Base-by-base conservation (phyloP, 371 early-diverging fungal species). In the Mortierella sp. region DNA sequence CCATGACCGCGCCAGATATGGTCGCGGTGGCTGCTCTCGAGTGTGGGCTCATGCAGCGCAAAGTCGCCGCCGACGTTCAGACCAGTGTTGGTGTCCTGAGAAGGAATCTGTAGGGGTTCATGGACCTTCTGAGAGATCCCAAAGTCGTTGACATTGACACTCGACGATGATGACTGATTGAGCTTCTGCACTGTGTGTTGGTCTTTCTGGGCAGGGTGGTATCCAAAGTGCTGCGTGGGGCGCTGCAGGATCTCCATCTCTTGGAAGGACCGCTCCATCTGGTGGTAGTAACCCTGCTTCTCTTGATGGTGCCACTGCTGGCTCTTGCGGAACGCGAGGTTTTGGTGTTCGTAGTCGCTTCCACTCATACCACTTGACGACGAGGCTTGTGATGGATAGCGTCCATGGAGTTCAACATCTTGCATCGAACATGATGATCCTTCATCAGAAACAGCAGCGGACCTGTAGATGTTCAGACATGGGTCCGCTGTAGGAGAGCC, bases 241-340 rank as follows among this genome's bases (percentile, higher is more conserved):
- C 8, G 41, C n/a, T 78, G 68, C 27, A 71, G 76, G 72, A 81
- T 73, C 55, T 81, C 84, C 84, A 84, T 81, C 79, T 81, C 76
- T 55, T 84, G 79, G 63, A 81, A 84, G 18, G 75, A 55, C 18
- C 49, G 76, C 21, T 71, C 75, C 71, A 81, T 41, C 7, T 44
- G 55, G 5, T 46, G n/a, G 18, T 81, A 63, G 55, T 84, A 75
- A 0, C 51, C 76, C 35, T 81, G 76, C 43, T 84, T 81, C 5
- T 78, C 79, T 21, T 75, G 58, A 35, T 73, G 75, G 8, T 78
- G 54, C 29, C 18, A 46, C 29, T 84, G 81, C 32, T 84, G 84
- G 48, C 79, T 78, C 60, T 70, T 78, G 41, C 81, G 72, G 79
- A 81, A 81, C 54, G 48, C 21, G 21, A 16, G n/a, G 43, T 55